Evolutionary conservation across 306 rosid species (phyloP), one percentile per base, ranked within the genome.

Genomic region (Acacia acuminata): DNA sequence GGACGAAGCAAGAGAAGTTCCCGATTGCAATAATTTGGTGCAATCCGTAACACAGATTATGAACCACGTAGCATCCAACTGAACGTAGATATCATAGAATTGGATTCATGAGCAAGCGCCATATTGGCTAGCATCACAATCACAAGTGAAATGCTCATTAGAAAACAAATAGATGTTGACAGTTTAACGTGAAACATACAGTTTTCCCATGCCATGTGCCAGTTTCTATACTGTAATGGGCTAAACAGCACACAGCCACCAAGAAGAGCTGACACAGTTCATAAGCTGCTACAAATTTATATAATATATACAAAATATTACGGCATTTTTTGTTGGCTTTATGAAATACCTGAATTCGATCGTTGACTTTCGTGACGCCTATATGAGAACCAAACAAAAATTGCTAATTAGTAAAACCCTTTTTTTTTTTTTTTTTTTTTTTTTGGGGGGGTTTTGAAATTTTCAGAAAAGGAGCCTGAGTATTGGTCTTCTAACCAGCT

Each of bases 321-420:
- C 2, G 0, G 55, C 45, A 81, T 76, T 55, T 77, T 82, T 84
- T 68, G 74, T 64, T 70, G 67, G 44, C 60, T 81, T 51, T 50
- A 47, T 32, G n/a, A 86, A 67, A 76, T 94, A 92, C 99, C 98
- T 91, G 88, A 81, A 83, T 72, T 82, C 78, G 78, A 81, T 42
- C 74, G 19, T 78, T 88, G 77, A 86, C 86, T 53, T 81, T 87
- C 84, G 70, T 84, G 40, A 87, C 87, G 85, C 98, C 99, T 96
- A 76, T 86, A 86, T 67, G 81, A 77, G 40, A 79, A 75, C 47
- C 55, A 19, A 72, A 79, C 65, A 34, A 82, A 25, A 83, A 8
- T 72, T 61, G 7, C 36, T 10, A 22, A 10, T 10, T 24, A 60
- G 51, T 34, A 76, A 36, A 25, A 22, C 34, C 63, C 0, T 17